Evolutionary conservation across 192 early-diverging fungal genomes (phyloP), one percentile per base, ranked within the genome.

Genomic region (Backusella circina): DNA sequence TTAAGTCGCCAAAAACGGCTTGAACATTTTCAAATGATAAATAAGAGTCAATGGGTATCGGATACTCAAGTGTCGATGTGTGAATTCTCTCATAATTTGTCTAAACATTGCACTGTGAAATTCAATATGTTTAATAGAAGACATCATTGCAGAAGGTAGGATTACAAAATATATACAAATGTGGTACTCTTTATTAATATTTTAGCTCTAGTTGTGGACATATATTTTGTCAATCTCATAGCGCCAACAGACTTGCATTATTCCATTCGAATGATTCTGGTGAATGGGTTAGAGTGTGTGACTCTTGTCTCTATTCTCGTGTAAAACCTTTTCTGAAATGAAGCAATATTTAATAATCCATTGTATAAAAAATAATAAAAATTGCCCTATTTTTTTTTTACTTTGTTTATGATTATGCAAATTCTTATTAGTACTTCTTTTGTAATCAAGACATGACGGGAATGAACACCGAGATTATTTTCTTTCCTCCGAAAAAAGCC

Each of bases 241-340:
- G 73, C 30, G 39, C 73, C 15, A 74, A 74, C 16, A 8, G 23
- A 30, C 64, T 74, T 21, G 23, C 73, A 16, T 41, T 74, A 16
- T 74, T 74, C 28, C 39, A n/a, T 44, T 21, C 23, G 2, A 37
- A 74, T 26, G 23, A 65, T n/a, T 12, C 32, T 26, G 73, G 71
- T 65, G 71, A 74, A 66, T 74, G 73, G 73, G 50, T 26, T 3
- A 23, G 73, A 65, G 73, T 74, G 35, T 74, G 73, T 39, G 73
- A 74, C 41, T 21, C 64, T 2, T 74, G 73, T 33, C 65, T 74
- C 32, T 64, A 74, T 41, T 36, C 54, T 18, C 54, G 54, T 61
- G 54, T 61, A 61, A 61, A 61, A 4, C 54, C 54, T 13, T 61
- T 61, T 28, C 26, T 61, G 54, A 61, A 12, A 61, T 28, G n/a